Evolutionary conservation across 306 rosid species (phyloP).

Genomic region (Cucumis melo): DNA sequence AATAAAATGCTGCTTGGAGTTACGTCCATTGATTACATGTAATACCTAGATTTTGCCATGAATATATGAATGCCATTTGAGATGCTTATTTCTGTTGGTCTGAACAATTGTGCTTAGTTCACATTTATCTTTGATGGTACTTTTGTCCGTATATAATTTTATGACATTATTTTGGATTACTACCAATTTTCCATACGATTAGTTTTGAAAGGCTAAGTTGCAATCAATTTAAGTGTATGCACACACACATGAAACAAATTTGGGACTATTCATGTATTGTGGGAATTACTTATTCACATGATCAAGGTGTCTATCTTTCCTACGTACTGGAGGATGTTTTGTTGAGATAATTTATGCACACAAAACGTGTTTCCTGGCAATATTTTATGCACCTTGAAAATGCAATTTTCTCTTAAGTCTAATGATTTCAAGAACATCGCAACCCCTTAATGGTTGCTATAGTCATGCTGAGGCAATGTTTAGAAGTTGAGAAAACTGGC

Average conservation of each 20-base stretch:
- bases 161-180: background rate
- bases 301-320: background rate
- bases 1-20: background rate
- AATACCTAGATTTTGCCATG: background rate
- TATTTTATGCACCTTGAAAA: background rate
- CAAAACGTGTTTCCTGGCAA: too few species aligned
- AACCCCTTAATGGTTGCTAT: background rate
- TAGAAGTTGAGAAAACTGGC: background rate
- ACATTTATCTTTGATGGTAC: background rate
- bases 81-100: background rate
- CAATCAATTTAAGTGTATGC: background rate
- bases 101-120: background rate
- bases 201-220: background rate
- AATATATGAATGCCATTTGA: background rate
- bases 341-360: constrained; percentile 3
- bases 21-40: background rate
- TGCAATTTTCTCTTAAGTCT: background rate
- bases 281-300: background rate
- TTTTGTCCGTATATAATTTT: background rate
- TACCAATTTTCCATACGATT: background rate
- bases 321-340: background rate
- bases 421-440: background rate
- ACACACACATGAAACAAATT: background rate
- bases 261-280: background rate
- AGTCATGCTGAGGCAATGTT: background rate